phyloP scores from a whole-genome alignment of 1,284 basidiomycete genomes.

The Gymnopus androsaceus region DNA sequence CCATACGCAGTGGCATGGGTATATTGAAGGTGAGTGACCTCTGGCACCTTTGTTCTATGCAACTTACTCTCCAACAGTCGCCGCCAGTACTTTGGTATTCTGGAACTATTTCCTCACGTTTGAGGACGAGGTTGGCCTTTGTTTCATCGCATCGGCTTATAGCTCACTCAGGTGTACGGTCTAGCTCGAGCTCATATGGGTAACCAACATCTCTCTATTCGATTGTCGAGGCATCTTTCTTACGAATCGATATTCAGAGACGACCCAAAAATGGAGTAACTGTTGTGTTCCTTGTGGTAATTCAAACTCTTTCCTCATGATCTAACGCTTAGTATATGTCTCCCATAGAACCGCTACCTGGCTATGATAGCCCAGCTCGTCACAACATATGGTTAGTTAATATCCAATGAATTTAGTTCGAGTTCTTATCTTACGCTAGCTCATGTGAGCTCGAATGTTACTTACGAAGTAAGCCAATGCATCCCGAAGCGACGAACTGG shows the following conservation, averaged over 20 bases:
- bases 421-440: not conserved
- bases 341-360: slow-evolving; percentile 7
- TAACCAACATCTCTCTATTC: not conserved
- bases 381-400: slow-evolving; percentile 4
- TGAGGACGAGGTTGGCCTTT: not conserved
- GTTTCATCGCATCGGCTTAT: not conserved
- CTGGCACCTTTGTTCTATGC: not conserved
- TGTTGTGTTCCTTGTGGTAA: not conserved
- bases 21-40: not conserved
- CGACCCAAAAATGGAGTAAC: not conserved
- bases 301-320: not conserved
- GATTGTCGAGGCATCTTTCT: not conserved
- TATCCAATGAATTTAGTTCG: too few species aligned
- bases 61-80: not conserved
- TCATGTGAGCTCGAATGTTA: slow-evolving; percentile 7
- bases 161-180: too few species aligned
- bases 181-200: too few species aligned
- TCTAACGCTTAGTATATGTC: not conserved
- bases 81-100: slow-evolving; percentile 1
- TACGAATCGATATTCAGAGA: not conserved
- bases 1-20: too few species aligned
- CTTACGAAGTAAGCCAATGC: not conserved
- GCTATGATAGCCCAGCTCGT: slow-evolving; percentile 2
- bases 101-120: slow-evolving; percentile 8
- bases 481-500: not conserved